A percentile compares a stretch with the other conserved stretches of the same genome.
Conservation (phyloP, 768 basidiomycete genomes). For the Tricholomella constricta region DNA sequence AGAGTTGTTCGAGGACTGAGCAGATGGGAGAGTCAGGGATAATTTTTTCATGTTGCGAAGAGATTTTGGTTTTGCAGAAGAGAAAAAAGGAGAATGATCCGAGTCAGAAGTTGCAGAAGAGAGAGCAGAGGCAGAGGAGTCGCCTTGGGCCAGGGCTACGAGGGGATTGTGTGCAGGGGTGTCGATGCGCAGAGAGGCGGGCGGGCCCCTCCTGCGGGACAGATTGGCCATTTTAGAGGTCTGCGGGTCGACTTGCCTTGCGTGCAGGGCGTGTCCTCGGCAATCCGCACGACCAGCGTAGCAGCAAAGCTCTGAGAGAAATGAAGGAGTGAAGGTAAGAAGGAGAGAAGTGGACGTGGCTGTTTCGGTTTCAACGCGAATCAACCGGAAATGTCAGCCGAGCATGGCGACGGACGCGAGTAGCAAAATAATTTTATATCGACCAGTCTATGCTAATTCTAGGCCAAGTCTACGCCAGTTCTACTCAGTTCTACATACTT, state of each 20-base stretch:
- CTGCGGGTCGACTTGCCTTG: slow-evolving; percentile 25
- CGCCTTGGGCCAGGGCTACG: slow-evolving; percentile 50
- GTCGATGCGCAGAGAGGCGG: slow-evolving; percentile 60
- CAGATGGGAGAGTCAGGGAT: slow-evolving; percentile 66
- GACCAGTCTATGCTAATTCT: not conserved
- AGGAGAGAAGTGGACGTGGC: slow-evolving; percentile 19
- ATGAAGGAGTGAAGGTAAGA: slow-evolving; percentile 27
- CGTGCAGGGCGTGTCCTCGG: slow-evolving; percentile 21
- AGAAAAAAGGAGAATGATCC: slow-evolving; percentile 46
- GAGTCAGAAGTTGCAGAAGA: slow-evolving; percentile 56
- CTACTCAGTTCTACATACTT: no score
- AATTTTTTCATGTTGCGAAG: slow-evolving; percentile 76
- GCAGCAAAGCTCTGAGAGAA: slow-evolving; percentile 16
- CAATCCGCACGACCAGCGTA: slow-evolving; percentile 24
- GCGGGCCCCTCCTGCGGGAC: slow-evolving; percentile 53
- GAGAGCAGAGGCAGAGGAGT: slow-evolving; percentile 50
- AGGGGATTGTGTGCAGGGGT: slow-evolving; percentile 50
- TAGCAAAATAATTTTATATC: not conserved
- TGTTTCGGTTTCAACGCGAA: not conserved
- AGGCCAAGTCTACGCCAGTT: no score
- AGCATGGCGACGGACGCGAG: not conserved
- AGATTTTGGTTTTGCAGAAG: slow-evolving; percentile 42
- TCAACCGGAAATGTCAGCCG: not conserved
- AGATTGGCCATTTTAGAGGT: slow-evolving; percentile 30
- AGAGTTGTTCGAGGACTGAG: slow-evolving; percentile 58